Conservation (phyloP, 2,329 filamentous ascomycete species). For the Colletotrichum simmondsii region DNA sequence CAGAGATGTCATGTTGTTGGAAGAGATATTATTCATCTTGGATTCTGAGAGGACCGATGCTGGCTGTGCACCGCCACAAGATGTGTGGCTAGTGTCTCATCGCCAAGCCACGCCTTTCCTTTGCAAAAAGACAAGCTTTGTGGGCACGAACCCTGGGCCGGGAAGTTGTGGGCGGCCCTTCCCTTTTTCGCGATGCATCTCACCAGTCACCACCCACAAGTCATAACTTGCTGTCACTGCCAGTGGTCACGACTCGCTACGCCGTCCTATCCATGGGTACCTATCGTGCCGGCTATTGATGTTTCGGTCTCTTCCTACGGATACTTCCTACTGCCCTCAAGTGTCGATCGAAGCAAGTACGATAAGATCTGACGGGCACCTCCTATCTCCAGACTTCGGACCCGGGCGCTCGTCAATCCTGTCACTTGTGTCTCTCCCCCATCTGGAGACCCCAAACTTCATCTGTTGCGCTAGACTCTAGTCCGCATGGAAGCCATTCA, state of each 20-base stretch:
- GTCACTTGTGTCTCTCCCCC: background rate
- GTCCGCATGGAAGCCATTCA: background rate
- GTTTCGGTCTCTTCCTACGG: background rate
- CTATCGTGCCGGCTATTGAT: background rate
- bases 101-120: background rate
- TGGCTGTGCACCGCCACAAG: background rate
- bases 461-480: background rate
- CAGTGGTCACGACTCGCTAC: background rate
- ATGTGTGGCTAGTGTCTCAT: background rate
- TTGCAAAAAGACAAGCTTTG: slow-evolving; percentile 27
- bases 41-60: background rate
- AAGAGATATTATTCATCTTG: too few relatives aligned
- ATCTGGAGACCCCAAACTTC: background rate
- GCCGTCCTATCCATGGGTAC: too few relatives aligned
- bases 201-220: background rate
- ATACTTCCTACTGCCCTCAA: background rate
- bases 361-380: background rate
- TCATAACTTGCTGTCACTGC: background rate
- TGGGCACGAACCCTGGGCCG: slow-evolving; percentile 5
- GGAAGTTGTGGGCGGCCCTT: background rate
- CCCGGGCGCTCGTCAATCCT: background rate
- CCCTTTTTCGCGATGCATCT: background rate
- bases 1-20: too few relatives aligned
- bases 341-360: background rate
- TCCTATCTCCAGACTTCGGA: background rate